Conservation (phyloP, 1,284 basidiomycete genomes). For the Rhizopogon parksii region DNA sequence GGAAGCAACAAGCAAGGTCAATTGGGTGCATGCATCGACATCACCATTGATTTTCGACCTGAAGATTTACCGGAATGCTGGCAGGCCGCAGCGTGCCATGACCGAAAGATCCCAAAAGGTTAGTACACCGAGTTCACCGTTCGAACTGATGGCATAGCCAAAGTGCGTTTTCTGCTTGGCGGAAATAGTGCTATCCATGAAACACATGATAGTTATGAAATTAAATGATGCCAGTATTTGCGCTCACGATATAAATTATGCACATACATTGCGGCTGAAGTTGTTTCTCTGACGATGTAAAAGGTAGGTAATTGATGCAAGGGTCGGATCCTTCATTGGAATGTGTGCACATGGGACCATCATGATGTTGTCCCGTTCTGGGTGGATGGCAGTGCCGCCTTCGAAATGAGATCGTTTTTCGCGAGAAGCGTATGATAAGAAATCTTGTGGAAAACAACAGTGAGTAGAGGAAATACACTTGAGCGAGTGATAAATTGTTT, state of each 20-base stretch:
- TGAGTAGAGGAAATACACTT: no score
- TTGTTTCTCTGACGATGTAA: conserved; percentile 53
- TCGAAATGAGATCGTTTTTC: no score
- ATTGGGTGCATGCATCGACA: conserved; percentile 81
- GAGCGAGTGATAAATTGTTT: no score
- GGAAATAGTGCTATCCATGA: conserved; percentile 77
- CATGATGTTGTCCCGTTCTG: no score
- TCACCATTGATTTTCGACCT: conserved; percentile 81
- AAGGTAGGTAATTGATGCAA: no score
- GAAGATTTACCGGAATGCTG: conserved; percentile 86
- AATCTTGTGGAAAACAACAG: no score
- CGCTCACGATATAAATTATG: neutral
- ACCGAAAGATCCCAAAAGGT: conserved; percentile 72
- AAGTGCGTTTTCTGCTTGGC: conserved; percentile 90
- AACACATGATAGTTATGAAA: conserved; percentile 70
- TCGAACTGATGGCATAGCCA: conserved; percentile 84
- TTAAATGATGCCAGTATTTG: conserved; percentile 29
- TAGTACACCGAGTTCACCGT: conserved; percentile 85
- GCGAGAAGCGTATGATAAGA: no score
- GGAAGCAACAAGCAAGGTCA: conserved; percentile 79
- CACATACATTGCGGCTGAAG: conserved; percentile 69
- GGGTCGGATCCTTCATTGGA: no score
- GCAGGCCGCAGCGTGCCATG: conserved; percentile 83
- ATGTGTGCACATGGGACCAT: no score
- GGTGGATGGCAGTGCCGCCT: no score